A percentile compares a stretch with the other conserved stretches of the same genome.
phyloP scores from a whole-genome alignment of 129 eudicot species.

The Flaveria sonorensis region DNA sequence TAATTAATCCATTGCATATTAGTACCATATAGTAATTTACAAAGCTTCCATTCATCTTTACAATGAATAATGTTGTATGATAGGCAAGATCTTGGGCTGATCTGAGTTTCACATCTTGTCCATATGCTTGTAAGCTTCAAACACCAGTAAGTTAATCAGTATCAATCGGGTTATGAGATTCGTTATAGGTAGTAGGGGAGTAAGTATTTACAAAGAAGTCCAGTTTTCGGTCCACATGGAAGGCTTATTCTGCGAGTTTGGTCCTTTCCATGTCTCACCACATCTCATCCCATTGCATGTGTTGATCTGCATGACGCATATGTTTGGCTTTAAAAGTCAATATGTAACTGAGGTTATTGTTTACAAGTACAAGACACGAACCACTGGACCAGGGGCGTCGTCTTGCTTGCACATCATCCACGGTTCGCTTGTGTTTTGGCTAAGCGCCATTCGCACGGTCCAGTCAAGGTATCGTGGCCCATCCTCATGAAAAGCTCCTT shows the following conservation, averaged over 20 bases:
- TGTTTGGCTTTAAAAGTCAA: background rate
- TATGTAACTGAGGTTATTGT: background rate
- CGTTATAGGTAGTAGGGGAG: background rate
- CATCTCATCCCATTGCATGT: conserved; percentile 86
- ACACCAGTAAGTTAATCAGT: background rate
- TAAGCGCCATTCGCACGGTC: conserved; percentile 85
- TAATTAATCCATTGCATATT: background rate
- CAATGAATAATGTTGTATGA: conserved; percentile 63
- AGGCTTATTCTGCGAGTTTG: conserved; percentile 84
- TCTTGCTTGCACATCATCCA: conserved; percentile 98
- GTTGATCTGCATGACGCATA: conserved; percentile 62
- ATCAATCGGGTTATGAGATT: background rate
- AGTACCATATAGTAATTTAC: conserved; percentile 87
- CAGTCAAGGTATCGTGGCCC: conserved; percentile 70
- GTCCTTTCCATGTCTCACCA: conserved; percentile 83
- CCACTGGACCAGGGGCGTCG: conserved; percentile 96
- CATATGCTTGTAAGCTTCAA: conserved; percentile 71
- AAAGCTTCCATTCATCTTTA: conserved; percentile 78
- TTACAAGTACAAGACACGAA: conserved; percentile 21
- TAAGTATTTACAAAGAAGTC: conserved; percentile 66
- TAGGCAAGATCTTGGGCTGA: conserved; percentile 77
- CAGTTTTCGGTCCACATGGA: conserved; percentile 92
- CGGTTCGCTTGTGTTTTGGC: conserved; percentile 77
- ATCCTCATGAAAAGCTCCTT: conserved; percentile 44
- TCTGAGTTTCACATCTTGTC: conserved; percentile 51